A percentile compares a stretch with the other conserved stretches of the same genome.
phyloP scores from a whole-genome alignment of 768 basidiomycete species.

The Boletus insuetus region DNA sequence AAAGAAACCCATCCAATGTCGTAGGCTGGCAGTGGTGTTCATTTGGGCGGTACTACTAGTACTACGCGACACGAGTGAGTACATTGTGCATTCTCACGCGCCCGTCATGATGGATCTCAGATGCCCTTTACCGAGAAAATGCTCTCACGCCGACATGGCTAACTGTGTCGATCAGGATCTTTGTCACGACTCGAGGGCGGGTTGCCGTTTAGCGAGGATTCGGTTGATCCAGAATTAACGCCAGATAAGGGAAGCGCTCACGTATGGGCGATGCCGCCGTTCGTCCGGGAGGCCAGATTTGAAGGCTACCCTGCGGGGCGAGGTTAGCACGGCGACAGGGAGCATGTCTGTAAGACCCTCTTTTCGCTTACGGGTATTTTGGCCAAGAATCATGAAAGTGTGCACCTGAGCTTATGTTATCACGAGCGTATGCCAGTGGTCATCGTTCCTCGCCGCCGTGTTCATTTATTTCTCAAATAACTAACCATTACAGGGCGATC shows the following conservation, averaged over 20 bases:
- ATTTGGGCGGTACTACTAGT: slow-evolving; percentile 55
- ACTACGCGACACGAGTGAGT: slow-evolving; percentile 44
- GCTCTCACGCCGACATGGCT: slow-evolving; percentile 30
- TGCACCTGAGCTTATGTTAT: too few species aligned
- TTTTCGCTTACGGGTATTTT: too few species aligned
- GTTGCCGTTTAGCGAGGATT: slow-evolving; percentile 8
- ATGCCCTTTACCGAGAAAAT: slow-evolving; percentile 34
- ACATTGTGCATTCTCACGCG: neutral
- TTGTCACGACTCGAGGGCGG: slow-evolving; percentile 35
- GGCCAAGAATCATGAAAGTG: too few species aligned
- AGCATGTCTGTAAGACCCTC: slow-evolving; percentile 46
- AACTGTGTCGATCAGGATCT: slow-evolving; percentile 39
- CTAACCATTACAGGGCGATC: too few species aligned
- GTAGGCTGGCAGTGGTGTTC: slow-evolving; percentile 47
- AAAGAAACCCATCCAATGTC: slow-evolving; percentile 18
- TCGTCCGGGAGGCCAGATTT: slow-evolving; percentile 44
- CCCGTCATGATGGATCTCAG: slow-evolving; percentile 40
- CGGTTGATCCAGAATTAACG: slow-evolving; percentile 19
- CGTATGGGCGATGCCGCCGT: slow-evolving; percentile 11
- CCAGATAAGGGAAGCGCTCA: slow-evolving; percentile 6
- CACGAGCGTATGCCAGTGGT: too few species aligned
- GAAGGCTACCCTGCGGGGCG: slow-evolving; percentile 33
- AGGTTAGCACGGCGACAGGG: slow-evolving; percentile 36
- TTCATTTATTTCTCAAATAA: too few species aligned
- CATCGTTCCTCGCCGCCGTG: too few species aligned